phyloP scores from a whole-genome alignment of 257 asterid genomes.

The Gynochthodes officinalis region DNA sequence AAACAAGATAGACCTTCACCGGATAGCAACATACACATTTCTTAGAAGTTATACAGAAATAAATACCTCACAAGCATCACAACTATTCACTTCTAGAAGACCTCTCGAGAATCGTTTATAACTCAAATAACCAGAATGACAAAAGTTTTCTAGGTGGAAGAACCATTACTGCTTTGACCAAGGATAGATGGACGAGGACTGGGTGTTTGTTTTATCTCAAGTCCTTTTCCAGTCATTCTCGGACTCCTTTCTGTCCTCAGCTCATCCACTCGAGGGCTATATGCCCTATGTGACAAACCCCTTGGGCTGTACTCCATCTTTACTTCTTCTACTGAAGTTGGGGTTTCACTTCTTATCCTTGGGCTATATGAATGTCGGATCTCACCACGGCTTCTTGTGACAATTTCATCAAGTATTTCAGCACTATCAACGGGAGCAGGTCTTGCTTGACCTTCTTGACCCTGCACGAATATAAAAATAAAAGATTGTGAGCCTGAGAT shows the following conservation, averaged over 20 bases:
- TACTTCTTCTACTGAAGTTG: conserved; percentile 45
- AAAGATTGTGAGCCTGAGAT: background rate
- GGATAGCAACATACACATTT: conserved; percentile 3
- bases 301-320: conserved; percentile 49
- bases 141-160: conserved; percentile 34
- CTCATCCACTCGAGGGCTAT: conserved; percentile 60
- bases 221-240: conserved; percentile 30
- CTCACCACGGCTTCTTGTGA: conserved; percentile 93
- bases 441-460: conserved; percentile 43
- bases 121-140: conserved; percentile 9
- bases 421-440: conserved; percentile 40
- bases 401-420: conserved; percentile 70
- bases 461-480: conserved; percentile 32
- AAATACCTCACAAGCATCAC: background rate
- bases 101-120: conserved; percentile 3
- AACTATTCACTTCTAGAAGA: conserved; percentile 1
- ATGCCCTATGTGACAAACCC: conserved; percentile 31
- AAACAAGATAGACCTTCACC: conserved; percentile 1
- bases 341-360: conserved; percentile 61
- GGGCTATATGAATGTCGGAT: conserved; percentile 71
- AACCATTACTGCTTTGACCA: conserved; percentile 37
- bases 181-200: conserved; percentile 64
- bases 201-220: conserved; percentile 54
- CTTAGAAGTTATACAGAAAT: conserved; percentile 5
- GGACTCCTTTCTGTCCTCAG: conserved; percentile 49